These are phyloP conservation scores for Rhododendron mucronatum DNA, from an alignment of 148 eudicot genomes.

Conservation along the genomic window DNA sequence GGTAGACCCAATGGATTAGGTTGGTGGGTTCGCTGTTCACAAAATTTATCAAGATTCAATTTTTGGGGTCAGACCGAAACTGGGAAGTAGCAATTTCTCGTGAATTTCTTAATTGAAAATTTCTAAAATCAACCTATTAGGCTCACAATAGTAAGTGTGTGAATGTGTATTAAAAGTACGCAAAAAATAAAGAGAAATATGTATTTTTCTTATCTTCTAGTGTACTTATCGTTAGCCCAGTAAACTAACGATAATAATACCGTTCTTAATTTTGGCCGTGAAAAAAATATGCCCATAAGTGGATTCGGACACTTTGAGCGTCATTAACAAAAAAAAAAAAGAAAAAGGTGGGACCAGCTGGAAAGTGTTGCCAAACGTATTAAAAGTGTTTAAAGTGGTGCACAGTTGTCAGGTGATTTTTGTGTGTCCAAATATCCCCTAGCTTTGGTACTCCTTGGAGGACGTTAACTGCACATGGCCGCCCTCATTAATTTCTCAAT, in stretches of 20 bases:
- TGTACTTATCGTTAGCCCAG: too few species aligned
- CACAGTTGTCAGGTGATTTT: conserved; percentile 6
- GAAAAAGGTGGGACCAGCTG: neutral
- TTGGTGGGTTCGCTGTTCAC: neutral
- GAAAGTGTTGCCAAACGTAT: neutral
- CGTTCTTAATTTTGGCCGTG: too few species aligned
- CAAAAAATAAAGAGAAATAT: too few species aligned
- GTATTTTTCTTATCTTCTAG: too few species aligned
- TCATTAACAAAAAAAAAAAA: neutral
- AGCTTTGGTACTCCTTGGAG: neutral
- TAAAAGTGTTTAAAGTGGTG: neutral
- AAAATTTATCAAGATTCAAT: neutral
- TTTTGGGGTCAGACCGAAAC: too few species aligned
- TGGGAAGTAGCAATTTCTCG: too few species aligned
- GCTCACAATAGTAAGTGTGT: too few species aligned
- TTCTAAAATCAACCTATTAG: too few species aligned
- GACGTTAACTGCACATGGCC: neutral
- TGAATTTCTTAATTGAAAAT: too few species aligned
- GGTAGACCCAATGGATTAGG: neutral
- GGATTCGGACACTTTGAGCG: neutral
- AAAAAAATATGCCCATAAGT: neutral
- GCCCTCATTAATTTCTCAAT: neutral
- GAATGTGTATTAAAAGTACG: too few species aligned
- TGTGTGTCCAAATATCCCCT: neutral
- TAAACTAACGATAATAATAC: too few species aligned